Evolutionary conservation across 2,329 filamentous ascomycete genomes (phyloP).

Genomic region (Ophiosphaerella herpotricha): DNA sequence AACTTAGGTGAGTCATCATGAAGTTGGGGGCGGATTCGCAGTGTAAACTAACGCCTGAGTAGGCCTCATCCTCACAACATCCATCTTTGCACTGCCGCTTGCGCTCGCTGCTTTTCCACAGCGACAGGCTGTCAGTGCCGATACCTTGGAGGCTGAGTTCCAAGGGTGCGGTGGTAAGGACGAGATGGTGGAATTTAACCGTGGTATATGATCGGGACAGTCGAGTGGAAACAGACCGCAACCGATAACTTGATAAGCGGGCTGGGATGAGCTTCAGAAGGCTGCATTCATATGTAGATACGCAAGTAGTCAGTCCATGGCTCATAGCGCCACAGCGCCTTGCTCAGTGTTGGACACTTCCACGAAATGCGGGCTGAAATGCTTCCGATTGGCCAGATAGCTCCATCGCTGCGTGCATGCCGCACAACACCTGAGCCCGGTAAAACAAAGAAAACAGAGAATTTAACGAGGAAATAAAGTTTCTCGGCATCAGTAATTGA

Average conservation of each 20-base stretch:
- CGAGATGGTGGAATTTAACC: slow-evolving; percentile 93
- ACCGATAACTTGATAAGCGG: not conserved
- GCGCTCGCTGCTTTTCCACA: slow-evolving; percentile 93
- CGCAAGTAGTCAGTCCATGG: too few relatives aligned
- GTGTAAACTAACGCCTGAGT: slow-evolving; percentile 54
- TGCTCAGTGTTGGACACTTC: too few relatives aligned
- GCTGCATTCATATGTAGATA: too few relatives aligned
- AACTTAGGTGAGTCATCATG: slow-evolving; percentile 67
- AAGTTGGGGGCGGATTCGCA: slow-evolving; percentile 65
- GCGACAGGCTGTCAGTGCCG: slow-evolving; percentile 77
- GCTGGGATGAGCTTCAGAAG: too few relatives aligned
- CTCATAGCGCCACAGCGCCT: too few relatives aligned
- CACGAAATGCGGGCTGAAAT: slow-evolving; percentile 5
- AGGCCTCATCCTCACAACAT: slow-evolving; percentile 80
- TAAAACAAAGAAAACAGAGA: not conserved
- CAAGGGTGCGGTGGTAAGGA: slow-evolving; percentile 76
- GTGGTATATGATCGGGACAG: slow-evolving; percentile 70
- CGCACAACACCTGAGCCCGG: slow-evolving; percentile 1
- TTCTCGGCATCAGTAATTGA: slow-evolving; percentile 18
- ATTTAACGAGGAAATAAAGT: not conserved
- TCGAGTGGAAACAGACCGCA: not conserved
- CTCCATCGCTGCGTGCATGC: not conserved
- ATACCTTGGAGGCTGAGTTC: slow-evolving; percentile 83
- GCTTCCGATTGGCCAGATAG: slow-evolving; percentile 26
- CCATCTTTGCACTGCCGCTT: slow-evolving; percentile 84